Evolutionary conservation across 805 yeast genomes (phyloP), one percentile per base, ranked within the genome.

Genomic region (Diddensiella caesifluorescens): DNA sequence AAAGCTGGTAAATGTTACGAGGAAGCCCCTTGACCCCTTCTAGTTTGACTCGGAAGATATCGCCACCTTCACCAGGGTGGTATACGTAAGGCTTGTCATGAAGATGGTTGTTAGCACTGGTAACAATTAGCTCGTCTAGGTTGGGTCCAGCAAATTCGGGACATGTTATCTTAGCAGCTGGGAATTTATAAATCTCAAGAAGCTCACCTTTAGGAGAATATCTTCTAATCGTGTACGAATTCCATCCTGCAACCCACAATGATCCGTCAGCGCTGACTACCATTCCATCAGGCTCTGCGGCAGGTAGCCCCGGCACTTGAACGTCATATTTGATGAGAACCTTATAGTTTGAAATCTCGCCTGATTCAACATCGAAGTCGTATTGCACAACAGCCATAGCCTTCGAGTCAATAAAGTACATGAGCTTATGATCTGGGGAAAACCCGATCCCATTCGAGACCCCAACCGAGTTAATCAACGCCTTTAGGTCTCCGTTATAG

Each of bases 361-460:
- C 67, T 2, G 63, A 60, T 12, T 48, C 52, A 4, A 53, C 42
- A 49, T 73, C 68, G 48, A 65, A 70, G 46, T 74, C 71, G 45
- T 65, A 74, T 45, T 65, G 62, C 64, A 71, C 76, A 28, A 80
- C 67, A 2, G 64, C 70, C 34, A 59, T 63, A 45, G 67, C 65
- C 29, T 67, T 51, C 3, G 82, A 74, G 42, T 79, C 80, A 1
- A 81, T 75, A 63, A 76, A 71, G 47, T 68, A 77, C 56, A 75
- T 55, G 15, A 59, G 52, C 21, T 65, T 68, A 2, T 61, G 62
- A 32, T 62, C 67, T 3, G 58, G 57, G 5, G 61, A 52, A 77
- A 81, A 82, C 34, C 73, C 78, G 42, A 80, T 64, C 5, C 95
- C 95, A 58, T 88, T 88, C 13, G 95, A 79, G 39, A 82, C 79